Evolutionary conservation across 352 stramenopile genomes (phyloP).

Genomic region (Pythium brachiatum): DNA sequence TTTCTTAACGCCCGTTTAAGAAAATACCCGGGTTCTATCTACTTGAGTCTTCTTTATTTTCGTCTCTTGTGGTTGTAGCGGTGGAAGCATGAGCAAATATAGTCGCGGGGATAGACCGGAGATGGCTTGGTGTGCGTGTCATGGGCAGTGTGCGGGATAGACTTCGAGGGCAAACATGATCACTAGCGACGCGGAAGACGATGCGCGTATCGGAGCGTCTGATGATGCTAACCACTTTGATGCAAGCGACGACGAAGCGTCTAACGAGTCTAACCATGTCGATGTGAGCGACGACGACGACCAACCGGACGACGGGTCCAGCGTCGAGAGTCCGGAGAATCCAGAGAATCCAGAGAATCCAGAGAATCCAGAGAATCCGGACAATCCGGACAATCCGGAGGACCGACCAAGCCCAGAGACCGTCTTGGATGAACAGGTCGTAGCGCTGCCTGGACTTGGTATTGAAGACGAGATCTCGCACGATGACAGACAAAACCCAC

Average conservation of each 20-base stretch:
- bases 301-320: not conserved
- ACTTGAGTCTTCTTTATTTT: not conserved
- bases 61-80: not conserved
- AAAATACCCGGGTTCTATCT: constrained; percentile 18
- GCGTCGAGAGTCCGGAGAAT: not conserved
- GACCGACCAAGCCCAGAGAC: not conserved
- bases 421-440: too few species aligned
- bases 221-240: not conserved
- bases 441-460: not conserved
- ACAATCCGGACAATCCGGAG: too few species aligned
- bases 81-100: not conserved
- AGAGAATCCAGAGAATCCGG: too few species aligned
- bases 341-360: not conserved
- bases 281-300: not conserved
- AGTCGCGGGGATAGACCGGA: not conserved
- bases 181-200: not conserved
- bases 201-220: not conserved
- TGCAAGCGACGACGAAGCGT: not conserved
- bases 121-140: not conserved
- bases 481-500: too few species aligned
- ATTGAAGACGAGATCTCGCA: not conserved
- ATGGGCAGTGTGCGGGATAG: not conserved
- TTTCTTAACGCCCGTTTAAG: constrained; percentile 1
- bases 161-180: not conserved
- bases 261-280: not conserved